Evolutionary conservation across 805 yeast genomes (phyloP).

Genomic region (Wickerhamomyces alni): DNA sequence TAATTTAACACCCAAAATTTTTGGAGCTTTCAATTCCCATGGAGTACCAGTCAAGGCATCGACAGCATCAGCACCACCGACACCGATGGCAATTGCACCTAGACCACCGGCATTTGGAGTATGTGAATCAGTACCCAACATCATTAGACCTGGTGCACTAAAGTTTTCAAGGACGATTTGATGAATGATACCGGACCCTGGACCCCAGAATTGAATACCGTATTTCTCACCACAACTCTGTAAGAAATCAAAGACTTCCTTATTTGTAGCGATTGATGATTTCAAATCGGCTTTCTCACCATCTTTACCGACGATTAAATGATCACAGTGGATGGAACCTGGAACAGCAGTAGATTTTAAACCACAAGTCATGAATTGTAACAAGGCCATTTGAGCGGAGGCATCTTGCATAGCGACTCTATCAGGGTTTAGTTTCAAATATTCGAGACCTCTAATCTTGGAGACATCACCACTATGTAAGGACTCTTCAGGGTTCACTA

Average conservation of each 20-base stretch:
- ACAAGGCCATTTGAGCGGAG: conserved; percentile 98
- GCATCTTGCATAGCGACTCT: conserved; percentile 99
- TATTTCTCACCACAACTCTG: conserved; percentile 90
- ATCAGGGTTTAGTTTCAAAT: conserved; percentile 91
- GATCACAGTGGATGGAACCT: conserved; percentile 96
- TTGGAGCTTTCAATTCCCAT: conserved; percentile 98
- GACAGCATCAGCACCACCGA: conserved; percentile 99
- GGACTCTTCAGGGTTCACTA: conserved; percentile 83
- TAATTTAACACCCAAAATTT: conserved; percentile 86
- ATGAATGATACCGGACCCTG: conserved; percentile 98
- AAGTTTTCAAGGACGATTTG: conserved; percentile 96
- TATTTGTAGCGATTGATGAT: conserved; percentile 77
- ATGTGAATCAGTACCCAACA: conserved; percentile 98
- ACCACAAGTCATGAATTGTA: conserved; percentile 97
- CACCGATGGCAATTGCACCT: conserved; percentile 98
- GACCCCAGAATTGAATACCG: conserved; percentile 98
- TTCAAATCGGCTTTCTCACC: conserved; percentile 84
- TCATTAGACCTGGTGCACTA: conserved; percentile 93
- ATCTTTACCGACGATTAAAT: conserved; percentile 92
- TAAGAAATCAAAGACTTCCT: conserved; percentile 93
- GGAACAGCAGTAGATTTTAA: conserved; percentile 86
- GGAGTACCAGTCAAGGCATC: conserved; percentile 96
- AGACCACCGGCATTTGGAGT: conserved; percentile 99
- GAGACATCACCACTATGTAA: conserved; percentile 46
- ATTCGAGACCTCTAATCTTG: conserved; percentile 77